Percentiles rank a stretch among this genome's conserved stretches.
These are phyloP conservation scores for Emmonsiellopsis sp. DNA, from an alignment of 2,329 filamentous ascomycete species.

Conservation along the genomic window DNA sequence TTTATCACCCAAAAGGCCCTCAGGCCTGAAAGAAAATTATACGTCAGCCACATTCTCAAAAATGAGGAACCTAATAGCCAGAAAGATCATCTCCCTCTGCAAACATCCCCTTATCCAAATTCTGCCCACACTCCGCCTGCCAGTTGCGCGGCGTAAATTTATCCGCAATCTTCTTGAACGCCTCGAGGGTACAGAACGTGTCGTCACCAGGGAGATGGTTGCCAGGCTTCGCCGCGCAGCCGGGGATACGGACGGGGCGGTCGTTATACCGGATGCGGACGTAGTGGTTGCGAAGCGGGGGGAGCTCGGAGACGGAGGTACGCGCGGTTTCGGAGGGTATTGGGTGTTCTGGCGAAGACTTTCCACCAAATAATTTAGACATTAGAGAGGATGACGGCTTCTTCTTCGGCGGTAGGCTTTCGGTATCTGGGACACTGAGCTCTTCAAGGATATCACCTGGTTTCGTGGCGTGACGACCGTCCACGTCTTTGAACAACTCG, in stretches of 20 bases:
- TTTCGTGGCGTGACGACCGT: conserved; percentile 9
- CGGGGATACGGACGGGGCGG: conserved; percentile 67
- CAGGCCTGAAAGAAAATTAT: no score
- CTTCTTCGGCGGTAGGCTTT: conserved; percentile 13
- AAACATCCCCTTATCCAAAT: conserved; percentile 46
- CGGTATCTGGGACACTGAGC: conserved; percentile 12
- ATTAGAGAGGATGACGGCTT: conserved; percentile 19
- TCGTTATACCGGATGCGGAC: conserved; percentile 92
- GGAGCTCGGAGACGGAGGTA: conserved; percentile 21
- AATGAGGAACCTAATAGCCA: conserved; percentile 22
- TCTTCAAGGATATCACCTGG: conserved; percentile 17
- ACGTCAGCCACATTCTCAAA: background rate
- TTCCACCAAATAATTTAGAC: conserved; percentile 19
- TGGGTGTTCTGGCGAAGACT: conserved; percentile 8
- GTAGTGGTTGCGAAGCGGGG: conserved; percentile 53
- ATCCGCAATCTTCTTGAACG: conserved; percentile 89
- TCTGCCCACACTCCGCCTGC: conserved; percentile 53
- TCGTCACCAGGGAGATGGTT: conserved; percentile 83
- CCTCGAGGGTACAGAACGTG: conserved; percentile 80
- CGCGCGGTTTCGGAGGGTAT: conserved; percentile 24
- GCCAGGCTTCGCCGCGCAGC: conserved; percentile 58
- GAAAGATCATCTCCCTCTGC: conserved; percentile 32
- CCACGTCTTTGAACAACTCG: conserved; percentile 65
- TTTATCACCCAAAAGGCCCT: no score
- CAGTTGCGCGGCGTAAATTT: conserved; percentile 78